phyloP scores from a whole-genome alignment of 495 filamentous ascomycete species.

The Annulohypoxylon moriforme region DNA sequence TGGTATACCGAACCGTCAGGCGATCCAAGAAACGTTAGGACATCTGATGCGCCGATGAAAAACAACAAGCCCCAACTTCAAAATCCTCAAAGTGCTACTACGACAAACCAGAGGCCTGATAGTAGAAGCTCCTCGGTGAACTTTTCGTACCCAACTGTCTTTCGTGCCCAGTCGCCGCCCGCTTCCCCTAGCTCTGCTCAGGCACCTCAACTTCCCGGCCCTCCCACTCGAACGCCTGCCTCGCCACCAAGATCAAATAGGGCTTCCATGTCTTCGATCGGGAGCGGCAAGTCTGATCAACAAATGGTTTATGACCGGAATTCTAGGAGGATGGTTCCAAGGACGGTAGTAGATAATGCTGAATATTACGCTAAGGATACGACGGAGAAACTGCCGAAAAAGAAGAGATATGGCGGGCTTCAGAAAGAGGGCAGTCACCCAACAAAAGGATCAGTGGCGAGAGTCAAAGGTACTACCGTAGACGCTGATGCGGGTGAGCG shows the following conservation, averaged over 20 bases:
- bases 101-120: slow-evolving; percentile 54
- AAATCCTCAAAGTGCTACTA: not conserved
- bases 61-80: slow-evolving; percentile 47
- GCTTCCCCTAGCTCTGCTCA: slow-evolving; percentile 53
- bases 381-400: slow-evolving; percentile 62
- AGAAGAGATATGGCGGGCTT: slow-evolving; percentile 60
- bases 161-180: slow-evolving; percentile 56
- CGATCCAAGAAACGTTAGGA: slow-evolving; percentile 55
- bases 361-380: slow-evolving; percentile 58
- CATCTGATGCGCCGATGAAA: slow-evolving; percentile 57
- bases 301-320: slow-evolving; percentile 67
- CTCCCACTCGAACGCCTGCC: slow-evolving; percentile 25
- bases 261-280: slow-evolving; percentile 35
- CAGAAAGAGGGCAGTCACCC: slow-evolving; percentile 50
- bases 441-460: slow-evolving; percentile 52
- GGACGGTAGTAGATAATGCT: slow-evolving; percentile 48
- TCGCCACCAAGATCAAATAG: slow-evolving; percentile 40
- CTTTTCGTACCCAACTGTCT: slow-evolving; percentile 78
- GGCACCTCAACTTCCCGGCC: slow-evolving; percentile 37
- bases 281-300: slow-evolving; percentile 47
- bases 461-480: slow-evolving; percentile 48
- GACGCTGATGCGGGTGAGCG: slow-evolving; percentile 51
- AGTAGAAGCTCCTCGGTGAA: slow-evolving; percentile 78
- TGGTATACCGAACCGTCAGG: slow-evolving; percentile 59
- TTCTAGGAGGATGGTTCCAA: slow-evolving; percentile 65